These are phyloP conservation scores for Mycena albidolilacea DNA, from an alignment of 768 basidiomycete genomes.

Conservation along the genomic window DNA sequence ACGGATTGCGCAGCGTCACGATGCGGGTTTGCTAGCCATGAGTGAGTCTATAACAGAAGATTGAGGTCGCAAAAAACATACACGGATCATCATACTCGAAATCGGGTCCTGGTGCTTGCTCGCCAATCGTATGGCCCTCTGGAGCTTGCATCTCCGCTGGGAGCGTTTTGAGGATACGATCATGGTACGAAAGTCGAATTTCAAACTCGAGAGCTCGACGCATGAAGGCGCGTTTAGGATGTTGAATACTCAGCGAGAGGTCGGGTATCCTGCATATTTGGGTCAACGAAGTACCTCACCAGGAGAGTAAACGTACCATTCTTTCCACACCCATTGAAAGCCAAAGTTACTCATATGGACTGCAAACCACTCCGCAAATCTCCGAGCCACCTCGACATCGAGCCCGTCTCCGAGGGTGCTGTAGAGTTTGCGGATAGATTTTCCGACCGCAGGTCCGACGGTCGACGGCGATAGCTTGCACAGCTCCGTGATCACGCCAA, in stretches of 20 bases:
- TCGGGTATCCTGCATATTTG: conserved; percentile 82
- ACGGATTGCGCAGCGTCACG: conserved; percentile 86
- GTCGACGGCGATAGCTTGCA: conserved; percentile 95
- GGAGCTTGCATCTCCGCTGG: conserved; percentile 84
- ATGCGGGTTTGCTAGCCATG: conserved; percentile 76
- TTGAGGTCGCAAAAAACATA: conserved; percentile 49
- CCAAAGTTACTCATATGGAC: conserved; percentile 98
- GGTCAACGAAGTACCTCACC: conserved; percentile 14
- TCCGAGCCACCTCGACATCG: conserved; percentile 85
- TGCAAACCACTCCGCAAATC: conserved; percentile 96
- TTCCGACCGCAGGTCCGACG: conserved; percentile 96
- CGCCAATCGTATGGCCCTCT: conserved; percentile 74
- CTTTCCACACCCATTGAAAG: conserved; percentile 99
- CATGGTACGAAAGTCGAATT: conserved; percentile 92
- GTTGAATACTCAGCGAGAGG: conserved; percentile 76
- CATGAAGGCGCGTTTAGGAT: conserved; percentile 93
- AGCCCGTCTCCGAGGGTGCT: conserved; percentile 84
- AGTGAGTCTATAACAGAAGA: conserved; percentile 24
- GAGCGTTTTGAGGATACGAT: conserved; percentile 90
- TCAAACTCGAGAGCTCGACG: conserved; percentile 90
- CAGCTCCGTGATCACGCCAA: conserved; percentile 90
- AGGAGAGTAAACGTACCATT: conserved; percentile 74
- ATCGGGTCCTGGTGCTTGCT: conserved; percentile 82
- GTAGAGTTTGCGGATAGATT: conserved; percentile 93
- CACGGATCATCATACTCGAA: conserved; percentile 90